phyloP scores from a whole-genome alignment of 2,329 filamentous ascomycete genomes.

The Emmonsiellopsis sp. region DNA sequence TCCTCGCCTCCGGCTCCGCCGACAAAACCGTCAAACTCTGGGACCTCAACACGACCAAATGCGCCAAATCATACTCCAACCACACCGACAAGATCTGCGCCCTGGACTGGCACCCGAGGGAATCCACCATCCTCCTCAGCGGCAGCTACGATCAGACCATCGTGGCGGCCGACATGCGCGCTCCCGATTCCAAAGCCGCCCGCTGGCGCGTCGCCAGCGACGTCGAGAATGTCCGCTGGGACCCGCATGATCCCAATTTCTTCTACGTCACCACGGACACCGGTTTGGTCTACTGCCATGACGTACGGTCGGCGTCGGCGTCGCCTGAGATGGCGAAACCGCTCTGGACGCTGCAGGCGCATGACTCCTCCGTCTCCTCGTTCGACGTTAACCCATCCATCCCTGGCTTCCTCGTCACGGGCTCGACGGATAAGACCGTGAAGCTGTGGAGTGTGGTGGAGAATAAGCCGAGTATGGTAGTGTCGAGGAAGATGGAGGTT shows the following conservation, averaged over 20 bases:
- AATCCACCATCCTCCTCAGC: slow-evolving; percentile 80
- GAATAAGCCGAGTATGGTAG: slow-evolving; percentile 78
- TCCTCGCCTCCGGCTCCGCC: slow-evolving; percentile 88
- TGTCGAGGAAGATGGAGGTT: slow-evolving; percentile 82
- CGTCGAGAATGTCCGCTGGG: slow-evolving; percentile 86
- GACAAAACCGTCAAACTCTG: slow-evolving; percentile 97
- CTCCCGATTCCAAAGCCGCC: slow-evolving; percentile 70
- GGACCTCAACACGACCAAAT: slow-evolving; percentile 87
- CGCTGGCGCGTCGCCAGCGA: slow-evolving; percentile 94
- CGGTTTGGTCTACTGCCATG: slow-evolving; percentile 86
- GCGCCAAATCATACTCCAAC: slow-evolving; percentile 89
- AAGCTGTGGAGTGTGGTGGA: slow-evolving; percentile 91
- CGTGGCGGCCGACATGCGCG: slow-evolving; percentile 92
- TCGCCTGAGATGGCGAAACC: slow-evolving; percentile 69
- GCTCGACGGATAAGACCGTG: slow-evolving; percentile 86
- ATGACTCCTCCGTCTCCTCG: slow-evolving; percentile 82
- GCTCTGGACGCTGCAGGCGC: slow-evolving; percentile 90
- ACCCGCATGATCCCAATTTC: slow-evolving; percentile 83
- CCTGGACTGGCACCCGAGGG: slow-evolving; percentile 80
- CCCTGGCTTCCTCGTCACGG: slow-evolving; percentile 87
- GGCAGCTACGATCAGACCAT: slow-evolving; percentile 93
- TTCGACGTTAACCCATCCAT: slow-evolving; percentile 88
- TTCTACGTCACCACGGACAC: slow-evolving; percentile 94
- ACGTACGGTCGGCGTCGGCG: slow-evolving; percentile 66
- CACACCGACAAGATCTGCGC: slow-evolving; percentile 98